These are phyloP conservation scores for Globisporangium heterothallicum DNA, from an alignment of 352 stramenopile genomes.

Conservation along the genomic window DNA sequence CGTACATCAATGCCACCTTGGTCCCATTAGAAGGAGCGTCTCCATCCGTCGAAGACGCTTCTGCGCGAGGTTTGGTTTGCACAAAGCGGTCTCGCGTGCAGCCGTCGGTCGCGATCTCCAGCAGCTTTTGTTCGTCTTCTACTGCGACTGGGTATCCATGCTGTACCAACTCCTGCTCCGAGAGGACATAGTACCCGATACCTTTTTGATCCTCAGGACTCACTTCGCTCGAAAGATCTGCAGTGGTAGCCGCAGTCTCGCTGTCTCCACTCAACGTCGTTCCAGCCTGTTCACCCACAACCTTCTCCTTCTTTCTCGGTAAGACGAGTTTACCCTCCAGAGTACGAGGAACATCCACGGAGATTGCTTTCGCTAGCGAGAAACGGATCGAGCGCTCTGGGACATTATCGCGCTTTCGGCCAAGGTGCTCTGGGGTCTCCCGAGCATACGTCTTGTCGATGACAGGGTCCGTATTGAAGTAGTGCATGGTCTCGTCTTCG, in stretches of 20 bases:
- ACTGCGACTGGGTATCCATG: slow-evolving; percentile 66
- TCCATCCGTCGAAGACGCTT: background rate
- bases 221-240: slow-evolving; percentile 7
- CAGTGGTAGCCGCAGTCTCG: slow-evolving; percentile 3
- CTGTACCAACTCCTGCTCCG: slow-evolving; percentile 56
- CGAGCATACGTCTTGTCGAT: slow-evolving; percentile 64
- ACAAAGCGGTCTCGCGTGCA: slow-evolving; percentile 54
- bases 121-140: slow-evolving; percentile 47
- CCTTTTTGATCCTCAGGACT: slow-evolving; percentile 1
- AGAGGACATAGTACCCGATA: slow-evolving; percentile 56
- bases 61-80: slow-evolving; percentile 31
- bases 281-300: background rate
- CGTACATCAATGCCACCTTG: slow-evolving; percentile 40
- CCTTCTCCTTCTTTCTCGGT: slow-evolving; percentile 5
- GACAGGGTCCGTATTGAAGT: slow-evolving; percentile 64
- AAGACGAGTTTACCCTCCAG: slow-evolving; percentile 35
- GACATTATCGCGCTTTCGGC: slow-evolving; percentile 31
- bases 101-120: slow-evolving; percentile 42
- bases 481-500: slow-evolving; percentile 68
- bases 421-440: slow-evolving; percentile 57
- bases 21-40: slow-evolving; percentile 1
- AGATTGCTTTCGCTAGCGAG: slow-evolving; percentile 57
- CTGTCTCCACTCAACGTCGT: slow-evolving; percentile 5
- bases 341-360: slow-evolving; percentile 45
- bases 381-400: slow-evolving; percentile 46